Percentiles rank a stretch among this genome's conserved stretches.
These are phyloP conservation scores for Solanum hybrid DNA, from an alignment of 305 asterid species.

Conservation along the genomic window DNA sequence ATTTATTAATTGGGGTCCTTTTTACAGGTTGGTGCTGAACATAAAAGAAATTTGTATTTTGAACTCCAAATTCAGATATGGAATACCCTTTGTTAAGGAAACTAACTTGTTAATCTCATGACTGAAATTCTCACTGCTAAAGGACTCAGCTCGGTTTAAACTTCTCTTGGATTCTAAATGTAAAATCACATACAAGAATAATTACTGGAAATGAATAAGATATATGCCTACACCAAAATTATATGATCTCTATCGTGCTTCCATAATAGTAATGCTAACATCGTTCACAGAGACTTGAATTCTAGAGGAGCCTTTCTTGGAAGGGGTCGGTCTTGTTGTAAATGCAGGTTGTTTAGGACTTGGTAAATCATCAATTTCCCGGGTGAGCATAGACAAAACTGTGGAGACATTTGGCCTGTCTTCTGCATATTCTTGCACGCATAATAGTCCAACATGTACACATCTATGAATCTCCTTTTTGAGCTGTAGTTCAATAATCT, in stretches of 20 bases:
- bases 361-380: slow-evolving; percentile 18
- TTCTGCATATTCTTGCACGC: slow-evolving; percentile 17
- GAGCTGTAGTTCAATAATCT: neutral
- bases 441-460: slow-evolving; percentile 15
- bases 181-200: neutral
- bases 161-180: neutral
- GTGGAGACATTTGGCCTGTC: slow-evolving; percentile 18
- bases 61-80: neutral
- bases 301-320: neutral
- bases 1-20: neutral
- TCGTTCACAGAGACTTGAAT: neutral
- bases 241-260: neutral
- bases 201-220: neutral
- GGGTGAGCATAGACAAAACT: slow-evolving; percentile 16
- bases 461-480: slow-evolving; percentile 11
- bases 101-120: neutral
- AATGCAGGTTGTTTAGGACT: slow-evolving; percentile 15
- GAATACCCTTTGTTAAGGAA: neutral
- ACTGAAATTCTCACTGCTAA: neutral
- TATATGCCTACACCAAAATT: neutral
- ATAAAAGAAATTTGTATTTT: neutral
- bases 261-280: neutral
- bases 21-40: neutral
- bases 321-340: neutral
- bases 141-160: neutral